Evolutionary conservation across 2,329 filamentous ascomycete genomes (phyloP), one percentile per base, ranked within the genome.

Genomic region (Fusarium torulosum): DNA sequence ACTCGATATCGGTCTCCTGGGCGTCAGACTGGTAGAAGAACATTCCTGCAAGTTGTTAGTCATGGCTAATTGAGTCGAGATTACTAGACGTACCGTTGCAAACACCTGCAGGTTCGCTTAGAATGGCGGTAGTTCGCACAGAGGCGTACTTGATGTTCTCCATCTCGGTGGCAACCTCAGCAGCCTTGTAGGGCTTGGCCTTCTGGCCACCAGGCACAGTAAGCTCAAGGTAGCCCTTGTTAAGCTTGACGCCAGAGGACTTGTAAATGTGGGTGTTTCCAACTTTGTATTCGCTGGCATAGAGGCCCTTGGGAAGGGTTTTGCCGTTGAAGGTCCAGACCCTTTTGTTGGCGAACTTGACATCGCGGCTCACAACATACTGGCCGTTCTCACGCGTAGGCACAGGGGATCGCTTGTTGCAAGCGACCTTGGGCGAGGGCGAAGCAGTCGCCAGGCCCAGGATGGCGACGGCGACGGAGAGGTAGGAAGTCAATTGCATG

Each of bases 1-100:
- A 77, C 50, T 77, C 75, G 8, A 77, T 77, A 3, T 77, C 75
- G 2, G 69, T 72, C 46, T 77, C 75, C 23, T 77, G 75, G 6
- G 51, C 72, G 15, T 74, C 67, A 0, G 57, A 66, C 8, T 69
- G 19, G 53, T 76, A 77, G 29, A 75, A 74, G 64, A 77, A 77
- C 52, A 76, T 75, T 31, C 75, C 75, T 77, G 4, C 1, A 1
- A 2, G 2, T 0, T 3, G 15, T 66, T 2, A 59, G 31, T 9
- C n/a, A 14, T 3, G 11, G 2, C 8, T 2, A 17, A 11, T 43
- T 6, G 0, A 8, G 0, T 6, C 9, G 3, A 3, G 11, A 1
- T 1, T 8, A 9, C 0, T 6, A 3, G 3, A 4, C 29, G 21
- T 56, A 76, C 75, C 75, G 13, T 77, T 77, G 62, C 75, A 76